These are phyloP conservation scores for Linnemannia elongata DNA, from an alignment of 192 early-diverging fungal genomes.

Conservation along the genomic window DNA sequence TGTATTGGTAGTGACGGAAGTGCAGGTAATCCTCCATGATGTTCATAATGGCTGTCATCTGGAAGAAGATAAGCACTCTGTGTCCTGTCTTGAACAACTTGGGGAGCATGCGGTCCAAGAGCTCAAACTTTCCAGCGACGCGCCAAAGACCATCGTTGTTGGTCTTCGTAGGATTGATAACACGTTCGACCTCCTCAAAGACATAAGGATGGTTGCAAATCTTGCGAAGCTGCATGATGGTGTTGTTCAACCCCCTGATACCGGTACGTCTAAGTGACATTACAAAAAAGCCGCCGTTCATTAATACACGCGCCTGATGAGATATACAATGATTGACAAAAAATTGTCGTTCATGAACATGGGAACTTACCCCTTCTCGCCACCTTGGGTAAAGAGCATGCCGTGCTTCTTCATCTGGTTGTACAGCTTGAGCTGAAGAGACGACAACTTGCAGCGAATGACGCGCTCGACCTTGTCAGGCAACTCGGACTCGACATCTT, in stretches of 20 bases:
- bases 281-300: not conserved
- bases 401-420: conserved; percentile 88
- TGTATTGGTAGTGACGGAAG: conserved; percentile 76
- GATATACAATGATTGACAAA: not conserved
- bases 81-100: conserved; percentile 89
- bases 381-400: conserved; percentile 75
- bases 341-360: not conserved
- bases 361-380: conserved; percentile 69
- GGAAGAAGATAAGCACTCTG: conserved; percentile 85
- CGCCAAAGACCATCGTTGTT: conserved; percentile 87
- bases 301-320: not conserved
- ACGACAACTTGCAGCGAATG: conserved; percentile 91
- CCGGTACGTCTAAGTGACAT: conserved; percentile 59
- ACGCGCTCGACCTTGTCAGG: conserved; percentile 98
- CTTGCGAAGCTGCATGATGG: conserved; percentile 98
- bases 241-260: conserved; percentile 91
- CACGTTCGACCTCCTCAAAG: conserved; percentile 91
- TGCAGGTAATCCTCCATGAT: conserved; percentile 97
- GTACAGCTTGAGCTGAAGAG: conserved; percentile 88
- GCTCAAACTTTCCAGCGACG: conserved; percentile 95
- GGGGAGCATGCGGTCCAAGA: conserved; percentile 94
- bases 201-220: conserved; percentile 99
- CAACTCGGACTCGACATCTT: conserved; percentile 98
- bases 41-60: conserved; percentile 93
- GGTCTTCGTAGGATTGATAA: conserved; percentile 78